A percentile compares a stretch with the other conserved stretches of the same genome.
Evolutionary conservation across 148 eudicot species (phyloP).

Genomic region (Chenopodium formosanum): DNA sequence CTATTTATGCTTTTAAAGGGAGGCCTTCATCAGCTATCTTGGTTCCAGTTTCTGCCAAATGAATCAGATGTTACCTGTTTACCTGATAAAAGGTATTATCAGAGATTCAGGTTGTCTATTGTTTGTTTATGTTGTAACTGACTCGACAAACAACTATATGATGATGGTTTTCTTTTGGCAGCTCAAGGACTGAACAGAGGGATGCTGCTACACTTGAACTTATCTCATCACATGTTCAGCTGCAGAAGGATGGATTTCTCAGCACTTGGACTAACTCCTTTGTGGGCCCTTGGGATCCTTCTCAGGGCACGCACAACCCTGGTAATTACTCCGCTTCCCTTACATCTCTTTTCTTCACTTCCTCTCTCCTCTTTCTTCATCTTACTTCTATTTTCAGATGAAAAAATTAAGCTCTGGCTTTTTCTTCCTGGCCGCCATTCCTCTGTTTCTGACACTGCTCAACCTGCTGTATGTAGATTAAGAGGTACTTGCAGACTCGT

Average conservation of each 20-base stretch:
- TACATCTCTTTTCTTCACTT: background rate
- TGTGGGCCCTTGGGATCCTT: constrained; percentile 99
- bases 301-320: constrained; percentile 93
- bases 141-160: no score
- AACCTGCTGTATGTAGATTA: constrained; percentile 64
- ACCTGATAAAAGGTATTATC: constrained; percentile 64
- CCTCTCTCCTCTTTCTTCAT: constrained; percentile 9
- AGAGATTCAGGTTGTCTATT: no score
- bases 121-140: no score
- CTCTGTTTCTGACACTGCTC: constrained; percentile 61
- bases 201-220: constrained; percentile 64
- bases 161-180: constrained; percentile 24
- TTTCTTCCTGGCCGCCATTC: constrained; percentile 82
- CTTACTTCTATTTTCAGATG: constrained; percentile 41
- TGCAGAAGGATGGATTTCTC: constrained; percentile 87
- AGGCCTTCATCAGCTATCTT: constrained; percentile 79
- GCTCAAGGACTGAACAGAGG: constrained; percentile 53
- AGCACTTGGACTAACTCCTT: constrained; percentile 92
- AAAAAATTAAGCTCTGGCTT: constrained; percentile 95
- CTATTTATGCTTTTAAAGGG: constrained; percentile 45
- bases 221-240: constrained; percentile 75
- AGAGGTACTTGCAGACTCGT: constrained; percentile 52
- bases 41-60: constrained; percentile 87
- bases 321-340: constrained; percentile 37
- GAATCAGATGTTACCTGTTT: constrained; percentile 56